These are phyloP conservation scores for Entoloma clypeatum DNA, from an alignment of 1,284 basidiomycete genomes.

Conservation along the genomic window DNA sequence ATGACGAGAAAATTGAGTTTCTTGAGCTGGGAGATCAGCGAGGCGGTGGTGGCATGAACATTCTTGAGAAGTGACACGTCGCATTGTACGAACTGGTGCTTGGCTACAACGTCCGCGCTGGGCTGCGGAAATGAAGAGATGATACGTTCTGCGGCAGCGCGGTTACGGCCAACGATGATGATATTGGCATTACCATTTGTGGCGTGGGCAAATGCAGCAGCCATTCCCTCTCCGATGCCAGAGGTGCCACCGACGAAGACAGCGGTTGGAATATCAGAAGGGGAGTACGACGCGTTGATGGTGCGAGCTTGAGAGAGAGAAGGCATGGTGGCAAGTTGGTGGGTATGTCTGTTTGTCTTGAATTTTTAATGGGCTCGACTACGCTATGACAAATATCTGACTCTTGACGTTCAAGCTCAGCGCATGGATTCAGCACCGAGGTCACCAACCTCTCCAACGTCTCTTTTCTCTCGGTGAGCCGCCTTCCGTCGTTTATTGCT, in stretches of 20 bases:
- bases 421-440: no score
- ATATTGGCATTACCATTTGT: slow-evolving; percentile 29
- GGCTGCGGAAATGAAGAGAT: slow-evolving; percentile 27
- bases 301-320: slow-evolving; percentile 3
- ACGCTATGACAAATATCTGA: no score
- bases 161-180: slow-evolving; percentile 33
- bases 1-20: slow-evolving; percentile 39
- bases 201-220: slow-evolving; percentile 24
- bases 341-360: no score
- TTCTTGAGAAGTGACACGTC: slow-evolving; percentile 38
- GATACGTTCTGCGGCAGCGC: slow-evolving; percentile 27
- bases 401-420: no score
- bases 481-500: no score
- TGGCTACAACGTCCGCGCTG: slow-evolving; percentile 7
- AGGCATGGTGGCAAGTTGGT: slow-evolving; percentile 1
- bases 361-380: no score
- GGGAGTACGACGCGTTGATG: slow-evolving; percentile 13
- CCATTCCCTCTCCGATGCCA: slow-evolving; percentile 31
- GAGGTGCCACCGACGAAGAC: slow-evolving; percentile 35
- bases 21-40: slow-evolving; percentile 22
- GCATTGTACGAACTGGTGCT: slow-evolving; percentile 34
- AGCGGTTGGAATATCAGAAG: slow-evolving; percentile 26
- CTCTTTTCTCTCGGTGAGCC: no score
- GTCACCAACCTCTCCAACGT: no score
- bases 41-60: slow-evolving; percentile 23